Evolutionary conservation across 176 grass and related monocot species (phyloP).

Genomic region (Aegilops longissima): DNA sequence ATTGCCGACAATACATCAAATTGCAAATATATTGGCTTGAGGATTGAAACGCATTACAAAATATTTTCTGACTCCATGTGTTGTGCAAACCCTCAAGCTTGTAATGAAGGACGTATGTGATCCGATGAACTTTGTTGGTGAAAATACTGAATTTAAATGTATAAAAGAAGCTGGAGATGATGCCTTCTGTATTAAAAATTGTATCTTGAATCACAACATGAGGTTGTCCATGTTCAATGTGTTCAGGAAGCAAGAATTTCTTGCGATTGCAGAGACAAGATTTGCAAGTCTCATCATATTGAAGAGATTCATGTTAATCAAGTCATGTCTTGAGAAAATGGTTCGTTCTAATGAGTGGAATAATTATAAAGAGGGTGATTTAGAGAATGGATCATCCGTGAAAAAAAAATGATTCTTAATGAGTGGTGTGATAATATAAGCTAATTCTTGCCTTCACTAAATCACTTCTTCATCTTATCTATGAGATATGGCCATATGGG

Average conservation of each 20-base stretch:
- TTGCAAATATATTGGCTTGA: background rate
- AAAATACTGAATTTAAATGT: background rate
- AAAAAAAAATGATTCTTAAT: too few relatives aligned
- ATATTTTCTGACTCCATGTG: background rate
- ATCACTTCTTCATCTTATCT: too few relatives aligned
- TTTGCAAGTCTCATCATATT: too few relatives aligned
- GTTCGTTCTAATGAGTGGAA: background rate
- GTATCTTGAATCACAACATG: background rate
- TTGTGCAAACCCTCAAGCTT: background rate
- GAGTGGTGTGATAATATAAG: too few relatives aligned
- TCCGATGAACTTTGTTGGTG: background rate
- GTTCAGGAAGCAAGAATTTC: too few relatives aligned
- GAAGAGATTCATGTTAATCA: too few relatives aligned
- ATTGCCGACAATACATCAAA: background rate
- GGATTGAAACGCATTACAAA: background rate
- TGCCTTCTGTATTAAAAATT: background rate
- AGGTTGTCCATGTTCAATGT: background rate
- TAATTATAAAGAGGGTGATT: background rate
- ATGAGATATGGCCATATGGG: background rate
- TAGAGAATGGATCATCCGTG: background rate
- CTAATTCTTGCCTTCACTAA: too few relatives aligned
- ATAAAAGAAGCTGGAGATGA: background rate
- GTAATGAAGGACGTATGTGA: slow-evolving; percentile 9
- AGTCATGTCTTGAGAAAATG: too few relatives aligned
- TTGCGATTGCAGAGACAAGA: too few relatives aligned